Conservation (phyloP, 257 asterid species). For the Salvia rosmarinus region DNA sequence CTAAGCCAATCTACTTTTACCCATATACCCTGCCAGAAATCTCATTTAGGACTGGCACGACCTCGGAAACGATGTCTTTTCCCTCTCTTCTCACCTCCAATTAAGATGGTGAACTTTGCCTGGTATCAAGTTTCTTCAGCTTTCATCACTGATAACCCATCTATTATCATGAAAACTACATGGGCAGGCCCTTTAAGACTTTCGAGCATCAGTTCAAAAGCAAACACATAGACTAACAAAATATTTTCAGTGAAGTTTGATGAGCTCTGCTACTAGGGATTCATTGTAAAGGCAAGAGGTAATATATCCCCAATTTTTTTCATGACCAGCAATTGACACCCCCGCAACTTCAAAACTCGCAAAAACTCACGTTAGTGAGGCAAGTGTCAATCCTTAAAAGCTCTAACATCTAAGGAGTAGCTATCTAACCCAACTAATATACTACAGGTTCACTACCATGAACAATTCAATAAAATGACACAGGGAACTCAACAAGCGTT, state of each 20-base stretch:
- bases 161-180: not conserved
- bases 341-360: not conserved
- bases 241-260: not conserved
- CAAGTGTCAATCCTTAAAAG: not conserved
- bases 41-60: too few relatives aligned
- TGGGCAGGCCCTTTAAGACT: too few relatives aligned
- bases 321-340: too few relatives aligned
- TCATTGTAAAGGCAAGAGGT: not conserved
- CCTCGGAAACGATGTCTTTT: too few relatives aligned
- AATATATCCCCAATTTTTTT: not conserved
- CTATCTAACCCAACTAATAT: not conserved
- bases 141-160: slow-evolving; percentile 14
- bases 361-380: not conserved
- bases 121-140: not conserved
- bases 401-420: not conserved
- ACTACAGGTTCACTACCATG: not conserved
- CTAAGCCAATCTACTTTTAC: not conserved
- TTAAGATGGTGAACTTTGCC: too few relatives aligned
- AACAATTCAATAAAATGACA: not conserved
- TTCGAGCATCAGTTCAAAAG: not conserved
- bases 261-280: not conserved
- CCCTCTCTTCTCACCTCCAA: too few relatives aligned
- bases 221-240: not conserved
- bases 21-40: not conserved
- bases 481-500: not conserved